phyloP scores from a whole-genome alignment of 2,329 filamentous ascomycete genomes.

The Cercospora sp. region DNA sequence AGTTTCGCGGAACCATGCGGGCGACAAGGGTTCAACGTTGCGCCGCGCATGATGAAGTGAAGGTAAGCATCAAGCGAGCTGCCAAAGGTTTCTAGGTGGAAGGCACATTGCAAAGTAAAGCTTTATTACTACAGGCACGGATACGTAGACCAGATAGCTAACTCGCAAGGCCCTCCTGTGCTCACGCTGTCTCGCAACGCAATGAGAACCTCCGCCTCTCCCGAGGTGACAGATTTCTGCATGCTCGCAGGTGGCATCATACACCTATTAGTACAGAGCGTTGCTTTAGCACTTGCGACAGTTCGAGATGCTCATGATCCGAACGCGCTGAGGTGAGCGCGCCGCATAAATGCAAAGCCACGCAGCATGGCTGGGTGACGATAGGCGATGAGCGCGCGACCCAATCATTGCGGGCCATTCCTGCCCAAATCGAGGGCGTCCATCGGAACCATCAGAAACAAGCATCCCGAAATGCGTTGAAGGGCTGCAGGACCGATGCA shows the following conservation, averaged over 20 bases:
- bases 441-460: not conserved
- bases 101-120: not conserved
- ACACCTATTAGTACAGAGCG: not conserved
- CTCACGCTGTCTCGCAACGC: not conserved
- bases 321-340: not conserved
- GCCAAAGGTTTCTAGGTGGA: not conserved
- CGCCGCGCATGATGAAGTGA: not conserved
- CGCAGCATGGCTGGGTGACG: not conserved
- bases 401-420: not conserved
- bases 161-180: not conserved
- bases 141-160: conserved; percentile 3
- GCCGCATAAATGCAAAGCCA: not conserved
- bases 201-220: not conserved
- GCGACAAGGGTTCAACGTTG: not conserved
- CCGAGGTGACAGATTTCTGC: not conserved
- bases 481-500: not conserved
- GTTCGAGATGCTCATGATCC: not conserved
- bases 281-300: not conserved
- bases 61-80: not conserved
- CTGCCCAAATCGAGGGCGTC: not conserved
- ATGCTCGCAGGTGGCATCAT: not conserved
- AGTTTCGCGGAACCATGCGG: conserved; percentile 7
- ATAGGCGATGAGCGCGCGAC: not conserved
- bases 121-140: not conserved
- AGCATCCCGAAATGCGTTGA: not conserved